Evolutionary conservation across 768 basidiomycete species (phyloP).

Genomic region (Galerina marginata): DNA sequence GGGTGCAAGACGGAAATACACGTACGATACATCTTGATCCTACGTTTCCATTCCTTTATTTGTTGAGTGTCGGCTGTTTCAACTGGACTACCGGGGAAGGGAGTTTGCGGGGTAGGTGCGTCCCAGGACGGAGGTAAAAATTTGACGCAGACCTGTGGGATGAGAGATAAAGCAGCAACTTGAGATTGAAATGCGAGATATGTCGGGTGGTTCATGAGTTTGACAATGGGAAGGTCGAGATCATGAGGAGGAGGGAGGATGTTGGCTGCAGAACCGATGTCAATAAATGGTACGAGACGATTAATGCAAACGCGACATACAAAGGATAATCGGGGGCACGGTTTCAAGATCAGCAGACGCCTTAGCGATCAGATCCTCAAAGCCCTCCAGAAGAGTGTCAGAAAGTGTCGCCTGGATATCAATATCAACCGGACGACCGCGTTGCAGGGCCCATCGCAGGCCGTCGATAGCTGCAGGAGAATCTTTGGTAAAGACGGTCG

Average conservation of each 20-base stretch:
- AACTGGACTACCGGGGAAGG: conserved; percentile 40
- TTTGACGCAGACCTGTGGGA: conserved; percentile 73
- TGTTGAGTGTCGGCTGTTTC: conserved; percentile 51
- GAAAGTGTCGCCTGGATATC: conserved; percentile 64
- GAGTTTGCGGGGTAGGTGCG: conserved; percentile 56
- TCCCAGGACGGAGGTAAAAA: conserved; percentile 81
- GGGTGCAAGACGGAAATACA: not conserved
- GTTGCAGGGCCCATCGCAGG: conserved; percentile 68
- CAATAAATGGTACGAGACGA: conserved; percentile 5
- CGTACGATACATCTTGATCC: conserved; percentile 88
- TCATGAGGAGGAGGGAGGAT: conserved; percentile 81
- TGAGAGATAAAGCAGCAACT: conserved; percentile 73
- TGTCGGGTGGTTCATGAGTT: conserved; percentile 77
- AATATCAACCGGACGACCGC: conserved; percentile 71
- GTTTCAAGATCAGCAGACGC: conserved; percentile 52
- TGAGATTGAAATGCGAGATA: conserved; percentile 78
- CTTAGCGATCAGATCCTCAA: conserved; percentile 76
- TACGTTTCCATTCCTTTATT: conserved; percentile 68
- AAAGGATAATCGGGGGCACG: conserved; percentile 66
- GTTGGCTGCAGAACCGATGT: conserved; percentile 58
- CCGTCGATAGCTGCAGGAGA: conserved; percentile 57
- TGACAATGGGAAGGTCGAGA: conserved; percentile 72
- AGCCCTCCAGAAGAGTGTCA: conserved; percentile 60
- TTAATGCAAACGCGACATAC: conserved; percentile 44
- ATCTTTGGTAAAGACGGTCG: conserved; percentile 57